A percentile compares a stretch with the other conserved stretches of the same genome.
These are phyloP conservation scores for Malus hybrid DNA, from an alignment of 331 rosid genomes.

Conservation along the genomic window DNA sequence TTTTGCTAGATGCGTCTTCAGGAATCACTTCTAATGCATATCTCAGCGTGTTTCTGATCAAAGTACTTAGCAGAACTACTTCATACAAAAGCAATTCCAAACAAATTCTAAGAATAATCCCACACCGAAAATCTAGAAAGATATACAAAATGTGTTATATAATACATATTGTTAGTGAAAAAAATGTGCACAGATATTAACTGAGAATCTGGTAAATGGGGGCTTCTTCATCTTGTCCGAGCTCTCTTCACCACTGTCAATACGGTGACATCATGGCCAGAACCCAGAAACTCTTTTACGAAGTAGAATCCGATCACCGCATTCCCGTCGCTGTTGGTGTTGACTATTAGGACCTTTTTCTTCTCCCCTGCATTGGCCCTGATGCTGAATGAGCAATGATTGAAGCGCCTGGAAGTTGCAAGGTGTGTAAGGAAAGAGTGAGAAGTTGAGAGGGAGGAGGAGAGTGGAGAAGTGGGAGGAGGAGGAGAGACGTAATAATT, in stretches of 20 bases:
- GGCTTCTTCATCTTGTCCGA: conserved; percentile 92
- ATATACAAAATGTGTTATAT: too few relatives aligned
- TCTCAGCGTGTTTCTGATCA: not conserved
- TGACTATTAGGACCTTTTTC: conserved; percentile 68
- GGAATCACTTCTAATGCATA: not conserved
- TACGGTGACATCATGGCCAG: conserved; percentile 67
- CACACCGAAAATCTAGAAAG: not conserved
- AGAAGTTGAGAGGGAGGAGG: conserved; percentile 41
- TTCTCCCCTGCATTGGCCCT: conserved; percentile 46
- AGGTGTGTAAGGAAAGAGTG: conserved; percentile 25
- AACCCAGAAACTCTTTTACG: conserved; percentile 72
- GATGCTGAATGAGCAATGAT: conserved; percentile 28
- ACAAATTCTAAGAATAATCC: not conserved
- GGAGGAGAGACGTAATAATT: conserved; percentile 3
- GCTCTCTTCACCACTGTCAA: conserved; percentile 81
- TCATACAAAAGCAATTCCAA: too few relatives aligned
- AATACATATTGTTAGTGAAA: not conserved
- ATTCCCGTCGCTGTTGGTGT: conserved; percentile 80
- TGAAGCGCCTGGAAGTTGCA: conserved; percentile 25
- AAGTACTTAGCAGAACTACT: too few relatives aligned
- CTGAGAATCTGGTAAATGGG: conserved; percentile 86
- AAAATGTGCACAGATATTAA: conserved; percentile 6
- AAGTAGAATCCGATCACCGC: conserved; percentile 86
- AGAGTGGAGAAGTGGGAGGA: conserved; percentile 26
- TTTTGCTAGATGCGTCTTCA: not conserved